Percentiles rank a stretch among this genome's conserved stretches.
These are phyloP conservation scores for Fusarium drepaniforme DNA, from an alignment of 2,329 filamentous ascomycete species.

Conservation along the genomic window DNA sequence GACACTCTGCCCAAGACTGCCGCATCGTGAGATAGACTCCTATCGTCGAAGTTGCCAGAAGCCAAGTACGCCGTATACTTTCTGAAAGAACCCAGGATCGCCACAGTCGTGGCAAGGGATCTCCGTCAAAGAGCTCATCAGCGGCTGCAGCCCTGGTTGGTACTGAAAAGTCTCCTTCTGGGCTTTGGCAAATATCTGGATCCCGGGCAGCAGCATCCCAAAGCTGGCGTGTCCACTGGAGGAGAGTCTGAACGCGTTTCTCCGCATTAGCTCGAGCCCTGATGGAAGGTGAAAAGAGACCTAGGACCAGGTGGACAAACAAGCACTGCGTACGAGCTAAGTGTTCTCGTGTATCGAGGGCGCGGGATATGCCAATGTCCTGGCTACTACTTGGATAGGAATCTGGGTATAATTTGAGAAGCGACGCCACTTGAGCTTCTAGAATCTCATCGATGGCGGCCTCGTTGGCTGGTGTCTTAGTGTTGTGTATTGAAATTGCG, in stretches of 20 bases:
- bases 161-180: neutral
- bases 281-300: conserved; percentile 10
- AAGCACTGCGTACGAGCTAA: neutral
- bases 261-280: conserved; percentile 15
- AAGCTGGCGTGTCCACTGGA: conserved; percentile 8
- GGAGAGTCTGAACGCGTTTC: conserved; percentile 5
- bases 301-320: conserved; percentile 10
- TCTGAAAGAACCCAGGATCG: conserved; percentile 17
- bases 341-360: neutral
- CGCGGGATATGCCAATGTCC: neutral
- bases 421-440: neutral
- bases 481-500: conserved; percentile 2
- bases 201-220: conserved; percentile 6
- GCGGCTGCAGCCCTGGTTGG: neutral
- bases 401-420: neutral
- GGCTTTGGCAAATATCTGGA: neutral
- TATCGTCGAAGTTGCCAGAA: conserved; percentile 12
- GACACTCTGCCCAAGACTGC: conserved; percentile 4
- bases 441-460: neutral
- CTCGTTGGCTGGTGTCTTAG: neutral
- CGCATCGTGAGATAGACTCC: conserved; percentile 13
- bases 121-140: conserved; percentile 15
- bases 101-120: conserved; percentile 15
- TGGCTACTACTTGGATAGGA: neutral
- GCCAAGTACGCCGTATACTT: conserved; percentile 17